Conservation (phyloP, 441 rosid species). For the Populus tomentosa region DNA sequence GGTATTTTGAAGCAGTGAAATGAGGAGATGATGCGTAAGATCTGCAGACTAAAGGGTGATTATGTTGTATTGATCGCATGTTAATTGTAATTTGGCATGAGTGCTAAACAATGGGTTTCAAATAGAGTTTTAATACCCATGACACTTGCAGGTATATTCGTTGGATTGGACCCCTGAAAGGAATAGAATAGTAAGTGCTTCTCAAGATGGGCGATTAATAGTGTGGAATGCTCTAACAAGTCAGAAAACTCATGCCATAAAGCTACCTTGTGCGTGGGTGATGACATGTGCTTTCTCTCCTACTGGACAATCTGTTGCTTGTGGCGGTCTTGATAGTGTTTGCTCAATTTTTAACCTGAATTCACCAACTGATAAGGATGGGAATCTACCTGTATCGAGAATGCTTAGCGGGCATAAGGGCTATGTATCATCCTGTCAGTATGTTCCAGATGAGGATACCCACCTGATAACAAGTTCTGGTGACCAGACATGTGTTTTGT, state of each 20-base stretch:
- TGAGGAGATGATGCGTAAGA: background rate
- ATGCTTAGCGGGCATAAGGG: conserved; percentile 91
- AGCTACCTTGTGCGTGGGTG: conserved; percentile 96
- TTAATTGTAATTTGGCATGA: too few species aligned
- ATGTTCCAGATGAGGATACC: conserved; percentile 82
- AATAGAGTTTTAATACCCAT: conserved; percentile 8
- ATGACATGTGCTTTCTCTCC: conserved; percentile 99
- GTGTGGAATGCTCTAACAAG: conserved; percentile 97
- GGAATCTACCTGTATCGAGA: conserved; percentile 65
- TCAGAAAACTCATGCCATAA: conserved; percentile 93
- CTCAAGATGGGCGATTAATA: conserved; percentile 89
- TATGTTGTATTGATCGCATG: background rate
- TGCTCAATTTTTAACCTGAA: conserved; percentile 90
- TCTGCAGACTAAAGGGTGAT: background rate
- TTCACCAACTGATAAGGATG: conserved; percentile 79
- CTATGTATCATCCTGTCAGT: conserved; percentile 86
- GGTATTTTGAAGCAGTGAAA: background rate
- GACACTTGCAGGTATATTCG: conserved; percentile 63
- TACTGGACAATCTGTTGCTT: conserved; percentile 84
- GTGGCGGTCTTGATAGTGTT: conserved; percentile 92
- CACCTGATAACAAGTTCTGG: conserved; percentile 89
- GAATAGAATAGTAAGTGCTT: conserved; percentile 91
- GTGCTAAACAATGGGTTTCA: background rate
- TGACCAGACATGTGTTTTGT: conserved; percentile 82
- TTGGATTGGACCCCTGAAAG: conserved; percentile 88